Percentiles rank a stretch among this genome's conserved stretches.
Evolutionary conservation across 75 land plant genomes (phyloP).

Genomic region (Gnetum montanum): DNA sequence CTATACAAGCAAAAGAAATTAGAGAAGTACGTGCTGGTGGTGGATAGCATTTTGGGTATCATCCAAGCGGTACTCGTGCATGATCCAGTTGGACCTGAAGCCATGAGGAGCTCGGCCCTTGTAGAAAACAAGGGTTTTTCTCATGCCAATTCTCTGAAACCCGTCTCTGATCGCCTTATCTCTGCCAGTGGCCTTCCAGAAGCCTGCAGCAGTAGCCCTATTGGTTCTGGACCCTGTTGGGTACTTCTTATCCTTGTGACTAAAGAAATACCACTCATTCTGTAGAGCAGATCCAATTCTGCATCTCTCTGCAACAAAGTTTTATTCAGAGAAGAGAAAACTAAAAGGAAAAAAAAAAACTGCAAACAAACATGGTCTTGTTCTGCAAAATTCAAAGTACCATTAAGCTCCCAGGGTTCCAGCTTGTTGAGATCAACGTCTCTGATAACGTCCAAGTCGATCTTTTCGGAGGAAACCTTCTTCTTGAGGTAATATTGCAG

Average conservation of each 20-base stretch:
- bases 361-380: background rate
- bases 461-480: constrained; percentile 53
- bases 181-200: constrained; percentile 76
- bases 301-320: constrained; percentile 42
- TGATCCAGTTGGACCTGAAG: constrained; percentile 74
- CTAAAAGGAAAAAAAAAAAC: background rate
- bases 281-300: constrained; percentile 70
- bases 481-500: constrained; percentile 64
- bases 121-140: constrained; percentile 76
- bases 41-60: constrained; percentile 25
- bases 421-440: constrained; percentile 64
- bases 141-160: constrained; percentile 62
- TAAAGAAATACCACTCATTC: constrained; percentile 78
- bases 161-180: constrained; percentile 62
- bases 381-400: constrained; percentile 11
- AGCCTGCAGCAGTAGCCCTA: constrained; percentile 62
- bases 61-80: constrained; percentile 70
- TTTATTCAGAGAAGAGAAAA: background rate
- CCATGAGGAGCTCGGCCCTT: constrained; percentile 78
- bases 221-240: constrained; percentile 70
- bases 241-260: constrained; percentile 73
- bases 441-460: constrained; percentile 62
- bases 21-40: too few species aligned
- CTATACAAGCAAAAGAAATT: too few species aligned
- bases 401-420: constrained; percentile 75